Evolutionary conservation across 176 grass and related monocot genomes (phyloP), one percentile per base, ranked within the genome.

Genomic region (Musa schizocarpa): DNA sequence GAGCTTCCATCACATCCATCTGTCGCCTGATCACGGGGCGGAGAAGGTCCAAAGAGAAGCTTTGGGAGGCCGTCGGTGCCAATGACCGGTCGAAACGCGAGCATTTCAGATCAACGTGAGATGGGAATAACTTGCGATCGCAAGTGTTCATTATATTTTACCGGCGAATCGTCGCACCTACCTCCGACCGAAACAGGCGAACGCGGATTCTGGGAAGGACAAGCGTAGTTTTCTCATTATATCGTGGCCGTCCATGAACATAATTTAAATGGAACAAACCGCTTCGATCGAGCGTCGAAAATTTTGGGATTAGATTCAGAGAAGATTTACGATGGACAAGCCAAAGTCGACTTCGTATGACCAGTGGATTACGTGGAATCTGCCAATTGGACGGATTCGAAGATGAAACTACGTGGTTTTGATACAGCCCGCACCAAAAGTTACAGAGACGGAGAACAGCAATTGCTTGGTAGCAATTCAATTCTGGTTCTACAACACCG

Each of bases 1-100:
- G 65, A 74, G 67, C 25, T 55, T 72, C 77, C 84, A 92, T 81
- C 79, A 71, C 20, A 52, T 63, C 59, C 74, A 63, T 64, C 52
- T 23, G 52, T 48, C 20, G 13, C 13, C 50, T 20, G 9, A 74
- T 19, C 14, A 50, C 59, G 1, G 6, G 9, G 6, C 34, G 5
- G 34, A 27, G 16, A 69, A 24, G 67, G 50, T 50, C 67, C 67
- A 50, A 50, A n/a, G 34, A 69, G 67, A 49, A 14, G 34, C 17
- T 19, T 50, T 9, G 21, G 11, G 34, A 19, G 8, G 67, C 14
- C 67, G 29, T 34, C 67, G 34, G 20, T 13, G 67, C 29, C 67
- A 19, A 24, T 24, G 24, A 0, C 24, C 24, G 24, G 24, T 24
- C 24, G 24, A 24, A 24, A 24, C 0, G 24, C 24, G 24, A 24